Percentiles rank a stretch among this genome's conserved stretches.
phyloP scores from a whole-genome alignment of 208 protist genomes.

The Trypanosoma scelopori region DNA sequence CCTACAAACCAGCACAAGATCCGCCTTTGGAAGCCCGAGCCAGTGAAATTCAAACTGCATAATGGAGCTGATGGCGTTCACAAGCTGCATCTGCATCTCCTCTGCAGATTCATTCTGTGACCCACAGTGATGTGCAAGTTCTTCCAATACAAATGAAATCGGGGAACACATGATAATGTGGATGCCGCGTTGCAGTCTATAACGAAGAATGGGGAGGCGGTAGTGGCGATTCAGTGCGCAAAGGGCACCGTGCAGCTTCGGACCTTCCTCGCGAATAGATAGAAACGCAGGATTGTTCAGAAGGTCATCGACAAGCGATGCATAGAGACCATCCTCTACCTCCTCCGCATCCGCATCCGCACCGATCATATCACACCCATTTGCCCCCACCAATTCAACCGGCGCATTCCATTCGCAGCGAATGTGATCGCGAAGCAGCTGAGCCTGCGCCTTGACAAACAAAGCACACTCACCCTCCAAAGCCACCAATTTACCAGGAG shows the following conservation, averaged over 20 bases:
- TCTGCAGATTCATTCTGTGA: background rate
- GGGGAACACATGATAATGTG: conserved; percentile 32
- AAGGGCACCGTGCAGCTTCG: conserved; percentile 49
- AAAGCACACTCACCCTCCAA: conserved; percentile 11
- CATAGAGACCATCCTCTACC: conserved; percentile 21
- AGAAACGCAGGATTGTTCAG: conserved; percentile 1
- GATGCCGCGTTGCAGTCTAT: conserved; percentile 53
- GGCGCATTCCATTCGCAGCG: conserved; percentile 1
- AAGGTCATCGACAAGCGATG: conserved; percentile 29
- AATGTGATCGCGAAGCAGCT: conserved; percentile 12
- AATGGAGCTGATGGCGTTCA: conserved; percentile 19
- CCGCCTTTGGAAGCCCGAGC: conserved; percentile 49
- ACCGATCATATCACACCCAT: conserved; percentile 13
- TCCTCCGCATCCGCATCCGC: background rate
- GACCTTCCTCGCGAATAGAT: conserved; percentile 22
- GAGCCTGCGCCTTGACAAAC: conserved; percentile 5
- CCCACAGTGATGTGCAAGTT: conserved; percentile 1
- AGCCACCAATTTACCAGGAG: conserved; percentile 16
- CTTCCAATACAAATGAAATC: conserved; percentile 15
- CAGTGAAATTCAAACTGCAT: conserved; percentile 53
- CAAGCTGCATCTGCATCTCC: conserved; percentile 3
- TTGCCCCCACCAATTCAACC: conserved; percentile 13
- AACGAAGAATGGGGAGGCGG: conserved; percentile 60
- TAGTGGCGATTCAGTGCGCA: conserved; percentile 55
- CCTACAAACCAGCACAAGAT: conserved; percentile 14